phyloP scores from a whole-genome alignment of 805 yeast genomes.

The Myxozyma neotropica region DNA sequence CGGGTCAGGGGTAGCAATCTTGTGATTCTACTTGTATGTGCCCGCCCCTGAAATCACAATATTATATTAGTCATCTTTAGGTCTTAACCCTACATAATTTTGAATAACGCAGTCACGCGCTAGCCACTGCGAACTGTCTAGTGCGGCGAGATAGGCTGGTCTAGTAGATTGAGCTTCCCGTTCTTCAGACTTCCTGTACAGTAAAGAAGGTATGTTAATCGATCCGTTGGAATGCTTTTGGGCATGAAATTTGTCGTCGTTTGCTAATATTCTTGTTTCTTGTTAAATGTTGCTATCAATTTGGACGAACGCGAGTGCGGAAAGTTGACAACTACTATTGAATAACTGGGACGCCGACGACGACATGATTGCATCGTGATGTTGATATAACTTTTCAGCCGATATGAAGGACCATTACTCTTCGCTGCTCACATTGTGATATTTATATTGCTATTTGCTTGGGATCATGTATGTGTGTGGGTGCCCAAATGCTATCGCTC shows the following conservation, averaged over 20 bases:
- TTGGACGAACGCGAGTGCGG: neutral
- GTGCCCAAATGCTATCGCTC: too few relatives aligned
- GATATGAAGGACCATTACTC: too few relatives aligned
- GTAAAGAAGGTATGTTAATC: neutral
- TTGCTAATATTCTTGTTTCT: neutral
- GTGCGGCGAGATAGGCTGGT: neutral
- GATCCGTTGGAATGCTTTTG: neutral
- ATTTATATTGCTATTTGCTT: too few relatives aligned
- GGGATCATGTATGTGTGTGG: too few relatives aligned
- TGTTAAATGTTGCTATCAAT: neutral
- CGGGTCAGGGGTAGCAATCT: neutral
- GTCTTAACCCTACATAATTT: neutral
- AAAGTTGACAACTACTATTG: neutral
- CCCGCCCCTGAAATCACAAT: constrained; percentile 1
- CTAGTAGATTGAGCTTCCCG: neutral
- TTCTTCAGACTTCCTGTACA: constrained; percentile 5
- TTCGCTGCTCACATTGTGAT: too few relatives aligned
- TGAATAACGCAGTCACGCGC: constrained; percentile 6
- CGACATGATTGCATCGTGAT: neutral
- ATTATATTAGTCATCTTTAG: neutral
- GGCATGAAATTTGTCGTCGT: too few relatives aligned
- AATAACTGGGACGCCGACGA: neutral
- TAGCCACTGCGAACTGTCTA: too few relatives aligned
- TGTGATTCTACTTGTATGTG: neutral
- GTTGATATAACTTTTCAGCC: too few relatives aligned